Evolutionary conservation across 148 eudicot species (phyloP).

Genomic region (Rhododendron griersonianum): DNA sequence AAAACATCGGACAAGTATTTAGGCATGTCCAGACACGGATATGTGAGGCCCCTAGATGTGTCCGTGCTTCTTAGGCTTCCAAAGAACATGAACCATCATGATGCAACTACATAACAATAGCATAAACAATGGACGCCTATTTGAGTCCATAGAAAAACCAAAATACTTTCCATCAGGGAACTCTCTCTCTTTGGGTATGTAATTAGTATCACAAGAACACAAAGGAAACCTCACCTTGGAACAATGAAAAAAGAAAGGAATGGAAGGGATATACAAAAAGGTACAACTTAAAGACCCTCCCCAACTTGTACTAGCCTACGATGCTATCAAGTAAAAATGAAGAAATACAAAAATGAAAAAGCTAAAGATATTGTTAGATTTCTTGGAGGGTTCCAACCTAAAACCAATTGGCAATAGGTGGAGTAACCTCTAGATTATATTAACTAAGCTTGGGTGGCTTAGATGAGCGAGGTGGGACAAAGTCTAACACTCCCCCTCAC

Average conservation of each 20-base stretch:
- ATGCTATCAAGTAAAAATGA: background rate
- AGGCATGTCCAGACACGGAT: too few relatives aligned
- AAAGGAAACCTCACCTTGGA: background rate
- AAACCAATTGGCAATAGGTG: too few relatives aligned
- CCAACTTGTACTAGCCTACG: background rate
- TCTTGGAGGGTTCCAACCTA: too few relatives aligned
- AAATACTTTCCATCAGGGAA: background rate
- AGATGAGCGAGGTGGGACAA: too few relatives aligned
- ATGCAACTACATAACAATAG: background rate
- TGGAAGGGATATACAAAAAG: background rate
- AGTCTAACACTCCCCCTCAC: too few relatives aligned
- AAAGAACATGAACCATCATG: background rate
- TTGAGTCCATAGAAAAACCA: background rate
- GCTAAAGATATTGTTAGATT: background rate
- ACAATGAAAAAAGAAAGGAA: background rate
- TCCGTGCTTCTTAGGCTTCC: too few relatives aligned
- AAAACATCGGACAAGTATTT: too few relatives aligned
- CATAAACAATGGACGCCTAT: background rate
- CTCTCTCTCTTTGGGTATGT: too few relatives aligned
- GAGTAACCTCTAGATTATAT: too few relatives aligned
- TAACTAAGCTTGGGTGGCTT: too few relatives aligned
- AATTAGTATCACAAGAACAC: too few relatives aligned
- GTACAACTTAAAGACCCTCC: background rate
- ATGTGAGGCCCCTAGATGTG: too few relatives aligned
- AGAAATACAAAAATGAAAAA: background rate